Conservation (phyloP, 2,329 filamentous ascomycete genomes). For the Sclerotinia subarctica region DNA sequence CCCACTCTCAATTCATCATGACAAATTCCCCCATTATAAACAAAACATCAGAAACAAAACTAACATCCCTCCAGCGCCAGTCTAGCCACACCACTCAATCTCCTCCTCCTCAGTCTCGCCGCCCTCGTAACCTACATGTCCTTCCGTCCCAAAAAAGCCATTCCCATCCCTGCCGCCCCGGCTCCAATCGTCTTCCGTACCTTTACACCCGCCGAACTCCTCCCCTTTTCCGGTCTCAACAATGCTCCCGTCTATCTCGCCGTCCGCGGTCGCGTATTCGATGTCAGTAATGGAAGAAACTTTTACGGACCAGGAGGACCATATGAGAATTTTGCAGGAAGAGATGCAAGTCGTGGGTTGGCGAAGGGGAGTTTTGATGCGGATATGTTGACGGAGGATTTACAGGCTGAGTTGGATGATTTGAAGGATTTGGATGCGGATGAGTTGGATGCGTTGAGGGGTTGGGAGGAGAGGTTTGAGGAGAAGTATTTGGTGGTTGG, state of each 20-base stretch:
- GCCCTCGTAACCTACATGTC: slow-evolving; percentile 57
- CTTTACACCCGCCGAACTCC: slow-evolving; percentile 53
- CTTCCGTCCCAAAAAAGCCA: slow-evolving; percentile 45
- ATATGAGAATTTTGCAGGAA: slow-evolving; percentile 92
- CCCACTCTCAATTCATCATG: not conserved
- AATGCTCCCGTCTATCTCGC: slow-evolving; percentile 78
- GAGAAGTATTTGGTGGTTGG: slow-evolving; percentile 97
- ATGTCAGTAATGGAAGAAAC: slow-evolving; percentile 80
- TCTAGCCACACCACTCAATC: slow-evolving; percentile 56
- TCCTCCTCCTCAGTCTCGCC: slow-evolving; percentile 55
- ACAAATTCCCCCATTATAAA: slow-evolving; percentile 6
- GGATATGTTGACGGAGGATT: slow-evolving; percentile 89
- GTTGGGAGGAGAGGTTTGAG: slow-evolving; percentile 90
- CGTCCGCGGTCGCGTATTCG: slow-evolving; percentile 88
- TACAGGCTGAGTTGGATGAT: slow-evolving; percentile 77
- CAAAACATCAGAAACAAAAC: not conserved
- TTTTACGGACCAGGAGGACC: slow-evolving; percentile 96
- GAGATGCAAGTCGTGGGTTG: slow-evolving; percentile 84
- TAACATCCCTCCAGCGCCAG: slow-evolving; percentile 25
- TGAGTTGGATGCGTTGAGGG: slow-evolving; percentile 76
- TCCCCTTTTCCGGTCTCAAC: slow-evolving; percentile 77
- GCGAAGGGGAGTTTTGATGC: slow-evolving; percentile 91
- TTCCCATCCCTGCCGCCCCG: slow-evolving; percentile 34
- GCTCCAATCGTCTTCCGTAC: slow-evolving; percentile 46
- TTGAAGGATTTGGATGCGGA: slow-evolving; percentile 69